Conservation (phyloP, 805 yeast genomes). For the Teunomyces aglyptinius region DNA sequence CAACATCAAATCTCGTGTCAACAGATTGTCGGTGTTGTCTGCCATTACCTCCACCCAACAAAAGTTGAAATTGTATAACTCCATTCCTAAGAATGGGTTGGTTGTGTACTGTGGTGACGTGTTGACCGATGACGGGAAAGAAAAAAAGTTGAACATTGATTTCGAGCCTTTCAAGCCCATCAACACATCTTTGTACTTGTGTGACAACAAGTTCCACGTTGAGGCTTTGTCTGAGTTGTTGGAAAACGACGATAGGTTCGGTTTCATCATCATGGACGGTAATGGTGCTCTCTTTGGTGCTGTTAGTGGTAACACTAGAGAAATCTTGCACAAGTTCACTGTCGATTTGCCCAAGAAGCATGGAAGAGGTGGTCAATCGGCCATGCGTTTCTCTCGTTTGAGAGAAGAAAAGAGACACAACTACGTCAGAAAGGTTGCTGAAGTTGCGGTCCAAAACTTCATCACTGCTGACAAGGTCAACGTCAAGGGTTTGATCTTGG, state of each 20-base stretch:
- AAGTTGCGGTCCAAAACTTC: conserved; percentile 95
- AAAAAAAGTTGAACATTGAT: conserved; percentile 93
- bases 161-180: conserved; percentile 99
- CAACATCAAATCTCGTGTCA: conserved; percentile 95
- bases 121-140: conserved; percentile 94
- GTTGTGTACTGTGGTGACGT: conserved; percentile 99
- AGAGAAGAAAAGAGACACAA: conserved; percentile 99
- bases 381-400: conserved; percentile 96
- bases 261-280: conserved; percentile 99
- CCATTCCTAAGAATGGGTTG: conserved; percentile 91
- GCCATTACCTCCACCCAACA: conserved; percentile 99
- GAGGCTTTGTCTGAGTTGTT: conserved; percentile 93
- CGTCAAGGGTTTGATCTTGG: conserved; percentile 91
- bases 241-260: conserved; percentile 94
- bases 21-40: conserved; percentile 88
- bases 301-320: conserved; percentile 94
- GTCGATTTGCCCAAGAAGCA: conserved; percentile 99
- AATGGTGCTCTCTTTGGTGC: conserved; percentile 96
- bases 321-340: conserved; percentile 87
- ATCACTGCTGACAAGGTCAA: conserved; percentile 92
- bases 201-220: conserved; percentile 98
- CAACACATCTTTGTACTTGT: conserved; percentile 88
- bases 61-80: conserved; percentile 83
- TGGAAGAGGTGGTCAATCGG: conserved; percentile 99
- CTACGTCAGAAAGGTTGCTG: conserved; percentile 97